A percentile compares a stretch with the other conserved stretches of the same genome.
phyloP scores from a whole-genome alignment of 1,139 yeast species.

The Taiozyma sp. region DNA sequence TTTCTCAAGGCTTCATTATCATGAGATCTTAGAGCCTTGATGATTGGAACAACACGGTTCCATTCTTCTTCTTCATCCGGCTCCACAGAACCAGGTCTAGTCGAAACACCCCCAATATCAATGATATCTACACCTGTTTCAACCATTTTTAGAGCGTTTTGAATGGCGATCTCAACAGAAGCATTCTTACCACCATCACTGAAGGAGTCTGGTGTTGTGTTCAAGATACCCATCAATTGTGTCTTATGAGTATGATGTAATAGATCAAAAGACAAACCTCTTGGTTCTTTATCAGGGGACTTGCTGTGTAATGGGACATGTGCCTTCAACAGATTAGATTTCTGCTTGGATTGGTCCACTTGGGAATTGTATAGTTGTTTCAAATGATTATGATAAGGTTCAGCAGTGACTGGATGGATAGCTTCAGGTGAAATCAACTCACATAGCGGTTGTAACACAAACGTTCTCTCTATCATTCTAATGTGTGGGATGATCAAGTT shows the following conservation, averaged over 20 bases:
- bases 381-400: conserved; percentile 65
- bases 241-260: conserved; percentile 34
- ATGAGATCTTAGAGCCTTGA: conserved; percentile 50
- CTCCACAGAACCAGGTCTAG: conserved; percentile 73
- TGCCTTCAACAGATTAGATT: conserved; percentile 38
- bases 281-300: conserved; percentile 15
- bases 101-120: conserved; percentile 92
- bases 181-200: conserved; percentile 73
- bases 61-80: conserved; percentile 56
- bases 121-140: conserved; percentile 59
- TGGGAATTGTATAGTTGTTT: conserved; percentile 43
- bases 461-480: conserved; percentile 81
- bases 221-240: conserved; percentile 77
- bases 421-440: conserved; percentile 64
- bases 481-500: conserved; percentile 78
- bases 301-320: conserved; percentile 39
- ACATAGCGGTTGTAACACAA: conserved; percentile 84
- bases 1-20: conserved; percentile 33
- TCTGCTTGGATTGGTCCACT: conserved; percentile 30
- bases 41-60: conserved; percentile 61
- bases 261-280: conserved; percentile 36
- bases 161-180: conserved; percentile 34
- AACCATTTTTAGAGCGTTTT: conserved; percentile 39
- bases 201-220: conserved; percentile 91
- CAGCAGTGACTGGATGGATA: conserved; percentile 80